Base-by-base conservation (phyloP, 2,329 filamentous ascomycete genomes). In the Aaosphaeria pasadenensis region DNA sequence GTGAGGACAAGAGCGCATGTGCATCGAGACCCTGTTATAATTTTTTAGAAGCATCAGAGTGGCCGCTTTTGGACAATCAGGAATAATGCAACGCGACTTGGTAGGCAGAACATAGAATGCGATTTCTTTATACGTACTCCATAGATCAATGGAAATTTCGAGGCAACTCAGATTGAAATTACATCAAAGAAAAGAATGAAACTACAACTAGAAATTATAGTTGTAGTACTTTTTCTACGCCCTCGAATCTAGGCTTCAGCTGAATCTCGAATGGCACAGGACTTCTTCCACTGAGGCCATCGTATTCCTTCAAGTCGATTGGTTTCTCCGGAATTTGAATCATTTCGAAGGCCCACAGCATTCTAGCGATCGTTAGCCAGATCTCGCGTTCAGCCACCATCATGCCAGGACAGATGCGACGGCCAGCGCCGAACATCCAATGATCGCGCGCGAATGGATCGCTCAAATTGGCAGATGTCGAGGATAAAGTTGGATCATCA, bases 271-370 rank as follows among this genome's bases (percentile, higher is more conserved):
- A 54, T 11, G 49, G 49, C 11, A 52, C 49, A 2, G 52, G 49
- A 48, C 46, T 51, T 38, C 49, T 43, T n/a, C 49, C 52, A 38
- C 52, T 54, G 44, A 41, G 11, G n/a, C 48, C 51, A 47, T 54
- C 51, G 39, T 54, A 51, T 46, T 54, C 51, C 6, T 51, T 54
- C 13, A 54, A 35, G 45, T 51, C 48, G 28, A 54, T 54, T 13
- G 48, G 49, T 36, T 49, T 47, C 36, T 31, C 44, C 4, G 44
- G 40, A 13, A 51, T 51, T 42, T 54, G 42, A 11, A 43, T 41
- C 43, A 51, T 54, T 7, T 51, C 42, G 29, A 53, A 56, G 5
- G 51, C 51, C 55, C 55, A 54, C 32, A 54, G 46, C 44, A 53
- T 52, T 17, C 46, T 39, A 9, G 46, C 39, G 28, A 56, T 52